Conservation (phyloP, 306 rosid genomes). For the Cercis canadensis region DNA sequence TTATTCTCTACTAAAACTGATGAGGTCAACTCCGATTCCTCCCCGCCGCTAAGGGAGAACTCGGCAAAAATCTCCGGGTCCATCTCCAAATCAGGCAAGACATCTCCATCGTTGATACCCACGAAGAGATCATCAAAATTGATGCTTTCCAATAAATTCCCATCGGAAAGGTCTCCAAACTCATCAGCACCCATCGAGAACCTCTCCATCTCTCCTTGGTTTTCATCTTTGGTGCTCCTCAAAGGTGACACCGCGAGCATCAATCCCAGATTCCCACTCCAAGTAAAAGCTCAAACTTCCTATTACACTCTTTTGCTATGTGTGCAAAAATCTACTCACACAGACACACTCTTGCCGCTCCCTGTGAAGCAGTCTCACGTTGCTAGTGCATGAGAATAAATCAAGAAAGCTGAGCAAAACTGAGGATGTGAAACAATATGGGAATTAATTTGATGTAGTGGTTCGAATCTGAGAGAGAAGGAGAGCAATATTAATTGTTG, state of each 20-base stretch:
- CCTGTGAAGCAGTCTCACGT: constrained; percentile 5
- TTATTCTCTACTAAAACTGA: constrained; percentile 47
- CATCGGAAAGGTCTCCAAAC: constrained; percentile 62
- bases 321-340: too few species aligned
- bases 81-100: constrained; percentile 89
- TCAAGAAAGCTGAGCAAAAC: not conserved
- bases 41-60: constrained; percentile 57
- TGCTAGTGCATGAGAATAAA: constrained; percentile 15
- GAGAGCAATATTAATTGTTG: constrained; percentile 33
- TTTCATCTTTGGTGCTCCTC: constrained; percentile 63
- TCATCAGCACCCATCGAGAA: constrained; percentile 53
- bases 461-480: not conserved
- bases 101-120: constrained; percentile 65
- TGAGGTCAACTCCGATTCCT: constrained; percentile 60
- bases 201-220: constrained; percentile 63
- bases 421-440: not conserved
- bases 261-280: constrained; percentile 38
- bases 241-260: constrained; percentile 83
- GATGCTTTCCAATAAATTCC: constrained; percentile 68
- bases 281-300: not conserved
- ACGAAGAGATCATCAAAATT: constrained; percentile 78
- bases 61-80: constrained; percentile 73
- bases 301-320: not conserved
- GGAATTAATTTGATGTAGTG: not conserved
- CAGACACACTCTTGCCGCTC: not conserved